These are phyloP conservation scores for Zygnema cylindricum DNA, from an alignment of 139 green algal species.

Conservation along the genomic window DNA sequence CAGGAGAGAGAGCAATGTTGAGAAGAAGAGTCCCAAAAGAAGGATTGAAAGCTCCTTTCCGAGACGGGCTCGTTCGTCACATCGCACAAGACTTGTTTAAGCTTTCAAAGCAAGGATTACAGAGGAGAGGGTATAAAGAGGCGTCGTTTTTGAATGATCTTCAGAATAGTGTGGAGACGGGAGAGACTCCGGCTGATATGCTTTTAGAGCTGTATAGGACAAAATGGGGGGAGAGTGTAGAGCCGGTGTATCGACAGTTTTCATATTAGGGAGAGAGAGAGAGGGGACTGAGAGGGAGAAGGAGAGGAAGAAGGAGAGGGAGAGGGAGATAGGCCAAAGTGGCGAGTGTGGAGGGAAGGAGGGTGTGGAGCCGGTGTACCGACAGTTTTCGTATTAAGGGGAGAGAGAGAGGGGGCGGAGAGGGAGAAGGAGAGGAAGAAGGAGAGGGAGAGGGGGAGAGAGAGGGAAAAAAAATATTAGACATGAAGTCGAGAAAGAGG, in stretches of 20 bases:
- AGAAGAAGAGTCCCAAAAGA: slow-evolving; percentile 67
- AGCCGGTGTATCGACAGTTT: slow-evolving; percentile 44
- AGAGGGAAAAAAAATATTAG: too few species aligned
- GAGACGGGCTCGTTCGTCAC: slow-evolving; percentile 83
- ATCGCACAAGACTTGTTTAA: slow-evolving; percentile 73
- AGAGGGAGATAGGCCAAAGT: too few species aligned
- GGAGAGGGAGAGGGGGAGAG: too few species aligned
- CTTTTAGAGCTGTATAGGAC: slow-evolving; percentile 44
- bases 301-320: too few species aligned
- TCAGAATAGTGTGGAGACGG: slow-evolving; percentile 68
- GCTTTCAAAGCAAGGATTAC: slow-evolving; percentile 82
- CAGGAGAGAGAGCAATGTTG: slow-evolving; percentile 81
- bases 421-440: too few species aligned
- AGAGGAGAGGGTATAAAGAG: slow-evolving; percentile 82
- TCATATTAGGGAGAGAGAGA: slow-evolving; percentile 43
- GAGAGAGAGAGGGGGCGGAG: too few species aligned
- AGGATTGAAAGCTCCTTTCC: slow-evolving; percentile 89
- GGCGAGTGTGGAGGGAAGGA: too few species aligned
- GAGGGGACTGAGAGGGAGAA: too few species aligned
- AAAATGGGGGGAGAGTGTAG: slow-evolving; percentile 36
- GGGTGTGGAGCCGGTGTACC: too few species aligned
- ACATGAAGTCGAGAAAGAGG: too few species aligned
- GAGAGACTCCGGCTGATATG: slow-evolving; percentile 57
- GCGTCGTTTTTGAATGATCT: slow-evolving; percentile 81
- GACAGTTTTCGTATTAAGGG: too few species aligned